Base-by-base conservation (phyloP, 768 basidiomycete genomes). In the Suillus hirtellus region DNA sequence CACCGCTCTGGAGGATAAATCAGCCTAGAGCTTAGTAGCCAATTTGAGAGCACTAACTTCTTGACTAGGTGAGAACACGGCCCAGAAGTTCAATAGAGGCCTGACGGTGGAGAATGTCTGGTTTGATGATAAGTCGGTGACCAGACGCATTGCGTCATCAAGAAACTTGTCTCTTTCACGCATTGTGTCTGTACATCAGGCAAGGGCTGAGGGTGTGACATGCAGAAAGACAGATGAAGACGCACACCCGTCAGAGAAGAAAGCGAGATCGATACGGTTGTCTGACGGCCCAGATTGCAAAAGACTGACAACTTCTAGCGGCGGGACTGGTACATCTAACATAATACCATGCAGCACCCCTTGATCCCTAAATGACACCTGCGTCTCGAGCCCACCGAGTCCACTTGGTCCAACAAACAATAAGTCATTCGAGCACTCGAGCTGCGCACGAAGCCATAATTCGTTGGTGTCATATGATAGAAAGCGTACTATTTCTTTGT, bases 61-160 rank as follows among this genome's bases (percentile, higher is more conserved):
- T 64, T 81, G 81, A 71, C 91, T 92, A 0, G 91, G 86, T 21
- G 88, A 79, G 66, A 90, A 92, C 0, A 88, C 89, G 6, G 88
- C 90, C 89, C 89, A 93, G 66, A 92, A 90, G 70, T 92, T 93
- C 66, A 93, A 75, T 53, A 92, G 76, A 3, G 90, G 89, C 67
- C 83, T 84, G 21, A 93, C 90, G 0, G 89, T 87, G 65, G 87
- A 81, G 72, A 92, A 92, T 0, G 91, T 92, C 66, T 90, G 87
- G 69, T 91, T 91, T 35, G 81, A 75, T 2, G 90, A 86, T 40
- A 93, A 79, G 69, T 90, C 91, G 52, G 81, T 70, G 0, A 89
- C 91, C 11, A 93, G 83, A 35, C 87, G 81, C 59, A 73, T 72
- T 3, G 89, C 89, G 67, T 93, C 91, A 43, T 79, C 72, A 49